Conservation (phyloP, 352 stramenopile species). For the Peronospora belbahrii region DNA sequence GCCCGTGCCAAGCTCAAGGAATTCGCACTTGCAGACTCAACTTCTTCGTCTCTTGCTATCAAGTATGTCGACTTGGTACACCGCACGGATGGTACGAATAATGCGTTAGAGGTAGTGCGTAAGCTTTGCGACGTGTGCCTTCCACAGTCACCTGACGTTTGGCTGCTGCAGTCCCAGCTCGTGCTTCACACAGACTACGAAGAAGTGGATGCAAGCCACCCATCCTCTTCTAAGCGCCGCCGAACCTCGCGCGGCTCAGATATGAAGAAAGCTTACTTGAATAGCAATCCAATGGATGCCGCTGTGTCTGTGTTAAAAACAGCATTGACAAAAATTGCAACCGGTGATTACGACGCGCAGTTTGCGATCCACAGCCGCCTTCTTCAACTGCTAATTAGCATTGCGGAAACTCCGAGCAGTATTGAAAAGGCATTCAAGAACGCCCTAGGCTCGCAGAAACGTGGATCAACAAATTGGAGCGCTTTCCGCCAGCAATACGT, state of each 20-base stretch:
- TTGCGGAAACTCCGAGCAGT: conserved; percentile 8
- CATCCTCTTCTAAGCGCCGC: conserved; percentile 41
- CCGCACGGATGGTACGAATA: conserved; percentile 46
- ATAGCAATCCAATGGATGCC: conserved; percentile 24
- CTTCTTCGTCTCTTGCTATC: conserved; percentile 28
- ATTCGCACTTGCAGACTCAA: conserved; percentile 21
- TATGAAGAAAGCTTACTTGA: background rate
- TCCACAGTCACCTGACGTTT: conserved; percentile 37
- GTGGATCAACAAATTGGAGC: conserved; percentile 48
- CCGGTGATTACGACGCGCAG: conserved; percentile 31
- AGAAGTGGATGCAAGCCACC: conserved; percentile 3
- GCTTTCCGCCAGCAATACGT: conserved; percentile 57
- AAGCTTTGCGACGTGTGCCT: conserved; percentile 35
- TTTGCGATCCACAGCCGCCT: conserved; percentile 43
- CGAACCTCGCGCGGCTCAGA: conserved; percentile 32
- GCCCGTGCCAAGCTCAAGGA: conserved; percentile 49
- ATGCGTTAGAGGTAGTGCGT: conserved; percentile 36
- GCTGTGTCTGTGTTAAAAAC: conserved; percentile 45
- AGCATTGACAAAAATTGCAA: conserved; percentile 35
- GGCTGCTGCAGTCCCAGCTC: conserved; percentile 69
- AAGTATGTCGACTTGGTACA: conserved; percentile 74
- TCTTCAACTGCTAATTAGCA: conserved; percentile 46
- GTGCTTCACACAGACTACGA: conserved; percentile 41
- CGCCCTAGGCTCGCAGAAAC: conserved; percentile 37
- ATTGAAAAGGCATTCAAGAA: conserved; percentile 46